These are phyloP conservation scores for Hortiboletus campestris DNA, from an alignment of 768 basidiomycete genomes.

Conservation along the genomic window DNA sequence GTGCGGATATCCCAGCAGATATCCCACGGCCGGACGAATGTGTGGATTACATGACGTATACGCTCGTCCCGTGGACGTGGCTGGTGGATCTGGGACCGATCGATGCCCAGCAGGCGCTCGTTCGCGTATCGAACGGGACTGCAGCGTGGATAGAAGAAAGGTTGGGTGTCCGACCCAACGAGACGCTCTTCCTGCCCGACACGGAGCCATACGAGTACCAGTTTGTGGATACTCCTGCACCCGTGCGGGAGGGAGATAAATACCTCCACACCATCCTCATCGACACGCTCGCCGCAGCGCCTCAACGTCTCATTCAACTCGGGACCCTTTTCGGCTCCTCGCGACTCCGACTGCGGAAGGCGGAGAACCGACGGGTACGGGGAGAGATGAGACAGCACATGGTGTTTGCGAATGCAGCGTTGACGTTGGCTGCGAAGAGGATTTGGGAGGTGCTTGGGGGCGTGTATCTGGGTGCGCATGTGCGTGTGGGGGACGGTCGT, in stretches of 20 bases:
- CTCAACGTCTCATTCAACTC: conserved; percentile 58
- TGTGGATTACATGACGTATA: conserved; percentile 55
- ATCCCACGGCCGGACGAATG: conserved; percentile 54
- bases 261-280: conserved; percentile 8
- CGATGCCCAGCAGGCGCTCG: conserved; percentile 38
- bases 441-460: conserved; percentile 46
- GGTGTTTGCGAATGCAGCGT: conserved; percentile 50
- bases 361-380: conserved; percentile 42
- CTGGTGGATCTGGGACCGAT: conserved; percentile 54
- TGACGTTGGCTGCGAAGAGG: conserved; percentile 42
- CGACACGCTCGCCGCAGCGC: conserved; percentile 4
- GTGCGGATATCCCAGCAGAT: conserved; percentile 37
- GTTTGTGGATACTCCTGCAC: conserved; percentile 20
- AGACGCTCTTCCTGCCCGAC: conserved; percentile 53
- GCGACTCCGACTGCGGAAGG: conserved; percentile 51
- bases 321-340: conserved; percentile 79
- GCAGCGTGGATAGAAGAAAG: conserved; percentile 26
- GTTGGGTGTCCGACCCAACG: conserved; percentile 31
- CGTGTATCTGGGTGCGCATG: conserved; percentile 59
- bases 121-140: conserved; percentile 51
- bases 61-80: conserved; percentile 68
- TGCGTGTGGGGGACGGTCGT: conserved; percentile 66
- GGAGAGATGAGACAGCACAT: conserved; percentile 52
- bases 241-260: conserved; percentile 7
- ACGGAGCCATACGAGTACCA: conserved; percentile 49